These are phyloP conservation scores for Xenosphaeropsis pyriputrescens DNA, from an alignment of 2,329 filamentous ascomycete species.

Conservation along the genomic window DNA sequence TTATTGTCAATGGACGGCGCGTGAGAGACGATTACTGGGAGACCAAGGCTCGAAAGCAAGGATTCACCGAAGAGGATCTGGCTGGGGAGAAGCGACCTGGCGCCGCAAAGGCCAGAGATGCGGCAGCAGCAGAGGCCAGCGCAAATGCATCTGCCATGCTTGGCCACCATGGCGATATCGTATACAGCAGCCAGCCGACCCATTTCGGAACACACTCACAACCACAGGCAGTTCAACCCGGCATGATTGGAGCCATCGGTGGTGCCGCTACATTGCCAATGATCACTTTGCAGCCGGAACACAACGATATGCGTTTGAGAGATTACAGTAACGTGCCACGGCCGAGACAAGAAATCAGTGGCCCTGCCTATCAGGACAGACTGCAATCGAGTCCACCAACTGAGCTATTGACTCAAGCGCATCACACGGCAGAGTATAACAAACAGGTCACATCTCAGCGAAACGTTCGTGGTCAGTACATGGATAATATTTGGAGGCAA, in stretches of 20 bases:
- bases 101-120: conserved; percentile 75
- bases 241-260: conserved; percentile 52
- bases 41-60: conserved; percentile 89
- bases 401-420: conserved; percentile 75
- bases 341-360: conserved; percentile 79
- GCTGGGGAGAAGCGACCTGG: conserved; percentile 94
- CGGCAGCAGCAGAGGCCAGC: conserved; percentile 50
- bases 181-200: conserved; percentile 63
- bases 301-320: conserved; percentile 61
- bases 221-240: conserved; percentile 55
- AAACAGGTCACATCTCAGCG: conserved; percentile 71
- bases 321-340: conserved; percentile 77
- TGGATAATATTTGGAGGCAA: conserved; percentile 69
- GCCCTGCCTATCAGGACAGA: conserved; percentile 76
- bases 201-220: conserved; percentile 49
- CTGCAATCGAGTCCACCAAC: conserved; percentile 60
- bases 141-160: conserved; percentile 40
- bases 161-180: conserved; percentile 68
- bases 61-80: conserved; percentile 91
- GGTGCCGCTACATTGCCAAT: conserved; percentile 63
- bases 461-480: conserved; percentile 62
- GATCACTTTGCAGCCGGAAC: conserved; percentile 68
- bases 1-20: conserved; percentile 77
- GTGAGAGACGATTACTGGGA: conserved; percentile 99
- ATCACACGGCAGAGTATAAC: conserved; percentile 84